Evolutionary conservation across 306 rosid species (phyloP).

Genomic region (Sicyos baderoa): DNA sequence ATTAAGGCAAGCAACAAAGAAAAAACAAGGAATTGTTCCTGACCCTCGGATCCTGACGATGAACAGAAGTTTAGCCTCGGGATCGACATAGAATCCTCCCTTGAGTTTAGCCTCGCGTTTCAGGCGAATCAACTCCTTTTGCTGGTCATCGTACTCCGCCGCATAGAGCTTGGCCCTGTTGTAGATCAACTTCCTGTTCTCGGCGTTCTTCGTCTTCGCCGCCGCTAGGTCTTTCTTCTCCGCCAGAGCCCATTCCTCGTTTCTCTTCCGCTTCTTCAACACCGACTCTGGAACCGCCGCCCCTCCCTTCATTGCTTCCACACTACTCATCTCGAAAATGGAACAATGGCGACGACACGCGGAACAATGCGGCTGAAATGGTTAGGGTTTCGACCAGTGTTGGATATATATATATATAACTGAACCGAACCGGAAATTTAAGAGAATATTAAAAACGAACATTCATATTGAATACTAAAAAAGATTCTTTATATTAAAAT

Average conservation of each 20-base stretch:
- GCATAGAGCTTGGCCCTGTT: slow-evolving; percentile 64
- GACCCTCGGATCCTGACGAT: slow-evolving; percentile 83
- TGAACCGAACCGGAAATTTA: neutral
- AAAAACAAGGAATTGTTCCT: neutral
- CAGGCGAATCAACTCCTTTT: slow-evolving; percentile 48
- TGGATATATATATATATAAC: neutral
- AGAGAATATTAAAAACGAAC: no score
- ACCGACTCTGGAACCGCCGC: slow-evolving; percentile 58
- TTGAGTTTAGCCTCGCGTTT: slow-evolving; percentile 86
- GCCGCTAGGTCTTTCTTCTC: slow-evolving; percentile 44
- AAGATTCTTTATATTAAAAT: no score
- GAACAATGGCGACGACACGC: no score
- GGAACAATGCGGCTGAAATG: no score
- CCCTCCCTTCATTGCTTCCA: slow-evolving; percentile 34
- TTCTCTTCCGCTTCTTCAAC: slow-evolving; percentile 72
- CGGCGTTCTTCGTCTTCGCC: slow-evolving; percentile 53
- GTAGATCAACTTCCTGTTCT: slow-evolving; percentile 54
- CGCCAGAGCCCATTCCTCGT: slow-evolving; percentile 68
- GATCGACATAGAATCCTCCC: slow-evolving; percentile 94
- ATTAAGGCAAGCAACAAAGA: neutral
- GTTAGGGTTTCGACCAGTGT: no score
- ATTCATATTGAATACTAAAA: no score
- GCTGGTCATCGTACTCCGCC: slow-evolving; percentile 55
- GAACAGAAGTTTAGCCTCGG: slow-evolving; percentile 78
- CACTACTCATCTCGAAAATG: slow-evolving; percentile 41